Evolutionary conservation across 495 filamentous ascomycete genomes (phyloP), one percentile per base, ranked within the genome.

Genomic region (Neurospora terricola): DNA sequence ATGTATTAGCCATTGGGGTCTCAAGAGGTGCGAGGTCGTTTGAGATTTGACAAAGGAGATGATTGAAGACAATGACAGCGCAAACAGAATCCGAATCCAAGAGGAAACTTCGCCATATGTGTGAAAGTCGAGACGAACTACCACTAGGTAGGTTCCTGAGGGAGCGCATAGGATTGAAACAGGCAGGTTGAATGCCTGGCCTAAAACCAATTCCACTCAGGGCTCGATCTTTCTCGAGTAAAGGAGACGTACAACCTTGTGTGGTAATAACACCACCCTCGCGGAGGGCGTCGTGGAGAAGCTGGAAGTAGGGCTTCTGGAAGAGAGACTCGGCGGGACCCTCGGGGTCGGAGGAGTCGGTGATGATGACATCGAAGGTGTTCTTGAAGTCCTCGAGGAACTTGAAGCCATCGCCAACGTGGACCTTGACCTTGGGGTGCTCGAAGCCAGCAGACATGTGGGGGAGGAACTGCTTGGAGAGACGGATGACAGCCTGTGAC

Each of bases 321-420:
- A 99, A 99, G 71, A 99, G 88, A 72, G 86, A 88, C 89, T 97
- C 95, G 73, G 96, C 96, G 36, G 96, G 96, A 72, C 96, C 96
- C 83, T 98, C 96, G 38, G 96, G 96, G 82, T 99, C 96, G 45
- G 92, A 96, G 72, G 93, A 97, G 83, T 99, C 96, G 72, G 96
- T 99, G 87, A 99, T 99, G 86, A 99, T 99, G 77, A 99, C 93
- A 81, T 99, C 96, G 80, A 98, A 99, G 78, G 92, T 90, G 86
- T 97, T 94, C 89, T 94, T 93, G 84, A 91, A 91, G 77, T 94
- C 89, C 82, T 92, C 89, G 71, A 99, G 87, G 86, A 97, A 99
- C 87, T 98, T 93, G 89, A 99, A 98, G 77, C 96, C 96, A 80
- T 99, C 96, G 74, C 94, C 96, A 75, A 99, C 86, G 84, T 97